Conservation (phyloP, 106 monocot species). For the Amphibolis antarctica region DNA sequence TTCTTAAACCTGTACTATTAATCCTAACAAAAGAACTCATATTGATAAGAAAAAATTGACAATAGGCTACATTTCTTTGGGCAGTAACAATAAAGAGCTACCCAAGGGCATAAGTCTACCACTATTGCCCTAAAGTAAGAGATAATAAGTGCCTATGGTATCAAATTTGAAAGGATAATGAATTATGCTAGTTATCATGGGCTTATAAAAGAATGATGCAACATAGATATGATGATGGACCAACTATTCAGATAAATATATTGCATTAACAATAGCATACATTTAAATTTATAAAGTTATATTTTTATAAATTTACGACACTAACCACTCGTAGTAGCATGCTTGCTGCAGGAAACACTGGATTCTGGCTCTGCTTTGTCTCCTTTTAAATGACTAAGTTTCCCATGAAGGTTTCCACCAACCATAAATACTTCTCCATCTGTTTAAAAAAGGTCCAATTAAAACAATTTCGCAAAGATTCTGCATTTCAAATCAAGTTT, state of each 20-base stretch:
- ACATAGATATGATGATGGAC: too few species aligned
- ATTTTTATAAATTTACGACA: background rate
- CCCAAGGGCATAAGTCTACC: too few species aligned
- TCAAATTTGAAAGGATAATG: too few species aligned
- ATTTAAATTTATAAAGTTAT: background rate
- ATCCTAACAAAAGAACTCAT: too few species aligned
- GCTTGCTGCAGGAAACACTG: background rate
- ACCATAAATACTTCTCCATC: slow-evolving; percentile 18
- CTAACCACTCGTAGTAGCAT: slow-evolving; percentile 3
- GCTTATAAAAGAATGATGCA: too few species aligned
- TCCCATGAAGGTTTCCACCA: slow-evolving; percentile 16
- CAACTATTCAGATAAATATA: background rate
- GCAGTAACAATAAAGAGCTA: too few species aligned
- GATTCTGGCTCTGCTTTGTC: background rate
- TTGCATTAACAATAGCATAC: background rate
- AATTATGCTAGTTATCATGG: too few species aligned
- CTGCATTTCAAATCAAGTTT: background rate
- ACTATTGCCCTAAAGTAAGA: too few species aligned
- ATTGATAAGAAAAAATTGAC: too few species aligned
- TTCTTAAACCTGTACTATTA: too few species aligned
- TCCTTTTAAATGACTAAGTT: slow-evolving; percentile 2
- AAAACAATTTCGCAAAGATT: slow-evolving; percentile 1
- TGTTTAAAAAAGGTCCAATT: background rate
- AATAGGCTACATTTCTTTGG: too few species aligned
- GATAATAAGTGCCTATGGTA: too few species aligned